Base-by-base conservation (phyloP, 2,329 filamentous ascomycete genomes). In the Monilinia fructicola region DNA sequence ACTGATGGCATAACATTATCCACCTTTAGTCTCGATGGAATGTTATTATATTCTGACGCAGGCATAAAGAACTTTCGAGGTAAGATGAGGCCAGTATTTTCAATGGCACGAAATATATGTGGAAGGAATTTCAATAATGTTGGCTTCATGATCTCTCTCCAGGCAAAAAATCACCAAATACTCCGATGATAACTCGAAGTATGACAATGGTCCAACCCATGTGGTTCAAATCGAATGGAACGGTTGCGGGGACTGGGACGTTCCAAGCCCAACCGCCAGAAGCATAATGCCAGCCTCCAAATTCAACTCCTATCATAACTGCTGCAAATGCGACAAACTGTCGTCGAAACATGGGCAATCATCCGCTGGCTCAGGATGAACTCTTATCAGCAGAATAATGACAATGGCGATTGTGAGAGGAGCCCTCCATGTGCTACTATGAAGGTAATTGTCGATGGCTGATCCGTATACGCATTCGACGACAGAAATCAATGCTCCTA, bases 331-430 rank as follows among this genome's bases (percentile, higher is more conserved):
- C 89, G 59, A 98, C 92, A n/a, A n/a, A 73, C 92, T 96, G 79
- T 98, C 94, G 76, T 98, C 94, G 76, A 96, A 98, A 78, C 94
- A 98, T 5, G 94, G 94, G 72, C 95, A 99, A 77, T 97, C 92
- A 76, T 99, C 95, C 1, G 93, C 95, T 0, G 95, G 95, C 75
- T 99, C 95, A 0, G 95, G 95, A 74, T 99, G 94, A 42, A 97
- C 88, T 67, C 94, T 88, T 31, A 98, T 90, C 10, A 97, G 83
- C 10, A 90, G 79, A 66, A 95, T 83, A 55, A 97, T 86, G 26
- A 89, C 75, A 21, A 93, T 71, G 1, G 87, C 83, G 0, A 90
- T 82, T 18, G 90, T 77, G 0, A 89, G 73, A 1, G 92, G 85
- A 14, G 87, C 87, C n/a, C 82, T 77, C 81, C 87, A 89, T 28